Percentiles rank a stretch among this genome's conserved stretches.
phyloP scores from a whole-genome alignment of 2,329 filamentous ascomycete species.

The Xylariomycetidae sp. region DNA sequence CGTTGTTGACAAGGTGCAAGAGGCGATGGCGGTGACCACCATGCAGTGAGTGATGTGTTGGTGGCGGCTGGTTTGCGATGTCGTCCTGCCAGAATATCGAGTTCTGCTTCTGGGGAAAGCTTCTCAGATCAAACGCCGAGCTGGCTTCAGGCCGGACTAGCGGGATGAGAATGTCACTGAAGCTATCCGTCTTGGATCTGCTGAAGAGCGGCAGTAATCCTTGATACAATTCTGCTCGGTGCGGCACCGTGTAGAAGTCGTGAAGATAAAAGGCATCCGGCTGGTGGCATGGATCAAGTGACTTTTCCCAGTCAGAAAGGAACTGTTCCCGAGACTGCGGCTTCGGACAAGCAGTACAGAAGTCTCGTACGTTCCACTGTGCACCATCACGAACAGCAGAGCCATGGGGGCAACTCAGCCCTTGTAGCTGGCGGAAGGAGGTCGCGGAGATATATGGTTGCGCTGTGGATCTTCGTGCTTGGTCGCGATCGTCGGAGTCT shows the following conservation, averaged over 20 bases:
- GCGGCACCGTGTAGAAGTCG: slow-evolving; percentile 63
- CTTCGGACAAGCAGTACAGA: slow-evolving; percentile 58
- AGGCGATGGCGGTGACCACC: slow-evolving; percentile 65
- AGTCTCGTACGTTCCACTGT: slow-evolving; percentile 56
- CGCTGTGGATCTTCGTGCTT: too few relatives aligned
- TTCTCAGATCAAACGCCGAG: slow-evolving; percentile 36
- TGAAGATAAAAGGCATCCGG: slow-evolving; percentile 70
- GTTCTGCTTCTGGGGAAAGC: slow-evolving; percentile 57
- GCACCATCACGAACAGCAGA: slow-evolving; percentile 54
- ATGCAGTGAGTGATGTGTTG: slow-evolving; percentile 50
- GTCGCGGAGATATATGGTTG: slow-evolving; percentile 17
- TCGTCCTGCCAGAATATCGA: slow-evolving; percentile 70
- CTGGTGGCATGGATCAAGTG: slow-evolving; percentile 67
- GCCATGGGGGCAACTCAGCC: slow-evolving; percentile 53
- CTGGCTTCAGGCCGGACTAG: slow-evolving; percentile 43
- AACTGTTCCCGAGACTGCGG: slow-evolving; percentile 64
- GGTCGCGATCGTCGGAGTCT: too few relatives aligned
- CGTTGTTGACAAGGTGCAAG: slow-evolving; percentile 60
- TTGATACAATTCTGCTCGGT: slow-evolving; percentile 54
- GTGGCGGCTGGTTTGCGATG: slow-evolving; percentile 48
- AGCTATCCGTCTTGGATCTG: slow-evolving; percentile 64
- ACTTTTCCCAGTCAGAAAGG: slow-evolving; percentile 57
- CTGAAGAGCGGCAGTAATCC: slow-evolving; percentile 71
- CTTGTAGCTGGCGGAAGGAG: slow-evolving; percentile 26
- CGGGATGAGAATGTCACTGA: slow-evolving; percentile 72